phyloP scores from a whole-genome alignment of 345 rosid genomes.

The Acer yangbiense region DNA sequence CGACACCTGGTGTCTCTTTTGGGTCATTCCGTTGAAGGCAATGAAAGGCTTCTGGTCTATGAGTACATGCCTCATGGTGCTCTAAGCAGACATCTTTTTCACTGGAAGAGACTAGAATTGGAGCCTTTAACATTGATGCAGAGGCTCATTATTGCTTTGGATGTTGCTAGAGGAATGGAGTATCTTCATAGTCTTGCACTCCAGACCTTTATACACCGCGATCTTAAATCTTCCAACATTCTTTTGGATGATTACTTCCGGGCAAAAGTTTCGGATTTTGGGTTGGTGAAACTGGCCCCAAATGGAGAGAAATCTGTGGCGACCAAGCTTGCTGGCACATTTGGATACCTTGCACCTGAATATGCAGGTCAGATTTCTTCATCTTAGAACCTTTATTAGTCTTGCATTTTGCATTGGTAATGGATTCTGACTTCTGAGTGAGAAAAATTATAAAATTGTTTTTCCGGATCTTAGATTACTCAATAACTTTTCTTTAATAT shows the following conservation, averaged over 20 bases:
- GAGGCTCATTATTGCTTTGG: conserved; percentile 50
- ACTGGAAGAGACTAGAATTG: conserved; percentile 36
- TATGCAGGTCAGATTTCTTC: conserved; percentile 48
- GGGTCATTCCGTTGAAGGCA: conserved; percentile 44
- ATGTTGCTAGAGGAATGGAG: conserved; percentile 63
- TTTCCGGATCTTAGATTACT: background rate
- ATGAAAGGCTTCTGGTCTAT: conserved; percentile 54
- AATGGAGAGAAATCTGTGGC: conserved; percentile 50
- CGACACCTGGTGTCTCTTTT: conserved; percentile 53
- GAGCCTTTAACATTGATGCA: conserved; percentile 52
- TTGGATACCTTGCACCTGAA: conserved; percentile 68
- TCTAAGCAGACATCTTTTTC: conserved; percentile 52
- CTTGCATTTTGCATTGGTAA: background rate
- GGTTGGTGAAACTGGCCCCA: conserved; percentile 55
- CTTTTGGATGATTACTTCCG: conserved; percentile 50
- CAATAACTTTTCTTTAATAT: background rate
- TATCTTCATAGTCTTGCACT: conserved; percentile 54
- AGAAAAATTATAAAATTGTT: background rate
- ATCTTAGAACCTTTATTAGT: background rate
- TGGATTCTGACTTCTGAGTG: background rate
- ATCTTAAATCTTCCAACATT: conserved; percentile 62
- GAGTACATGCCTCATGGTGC: conserved; percentile 60
- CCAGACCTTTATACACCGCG: conserved; percentile 56
- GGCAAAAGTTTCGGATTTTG: conserved; percentile 62
- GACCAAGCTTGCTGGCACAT: conserved; percentile 58